phyloP scores from a whole-genome alignment of 2,329 filamentous ascomycete genomes.

The Epicoccum nigrum region DNA sequence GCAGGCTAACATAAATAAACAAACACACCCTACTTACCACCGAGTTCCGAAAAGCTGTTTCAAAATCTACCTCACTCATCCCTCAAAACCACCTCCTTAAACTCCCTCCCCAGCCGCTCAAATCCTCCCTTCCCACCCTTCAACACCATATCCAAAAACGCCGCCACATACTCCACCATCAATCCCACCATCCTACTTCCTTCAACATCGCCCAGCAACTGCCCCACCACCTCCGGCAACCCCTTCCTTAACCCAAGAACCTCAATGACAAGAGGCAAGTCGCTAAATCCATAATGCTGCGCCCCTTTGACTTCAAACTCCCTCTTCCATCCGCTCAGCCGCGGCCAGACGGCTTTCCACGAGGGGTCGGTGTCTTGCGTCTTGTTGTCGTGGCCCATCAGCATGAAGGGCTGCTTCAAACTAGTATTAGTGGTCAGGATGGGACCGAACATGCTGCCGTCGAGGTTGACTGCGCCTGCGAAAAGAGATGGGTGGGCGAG shows the following conservation, averaged over 20 bases:
- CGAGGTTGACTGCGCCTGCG: slow-evolving; percentile 45
- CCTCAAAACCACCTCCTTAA: slow-evolving; percentile 23
- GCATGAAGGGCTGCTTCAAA: slow-evolving; percentile 28
- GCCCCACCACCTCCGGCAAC: slow-evolving; percentile 24
- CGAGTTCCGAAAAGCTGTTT: too few relatives aligned
- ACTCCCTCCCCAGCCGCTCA: slow-evolving; percentile 9
- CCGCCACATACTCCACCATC: slow-evolving; percentile 25
- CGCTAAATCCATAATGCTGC: slow-evolving; percentile 39
- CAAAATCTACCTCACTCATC: neutral
- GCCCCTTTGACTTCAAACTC: slow-evolving; percentile 34
- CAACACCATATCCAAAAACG: slow-evolving; percentile 31
- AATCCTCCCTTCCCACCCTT: slow-evolving; percentile 17
- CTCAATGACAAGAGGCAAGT: slow-evolving; percentile 27
- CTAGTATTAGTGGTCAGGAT: slow-evolving; percentile 19
- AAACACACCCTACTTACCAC: too few relatives aligned
- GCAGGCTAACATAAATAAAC: too few relatives aligned
- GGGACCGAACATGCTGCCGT: slow-evolving; percentile 40
- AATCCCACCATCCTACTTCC: slow-evolving; percentile 28
- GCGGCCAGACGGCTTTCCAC: slow-evolving; percentile 33
- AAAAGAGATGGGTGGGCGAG: slow-evolving; percentile 20
- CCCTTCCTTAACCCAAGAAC: slow-evolving; percentile 24
- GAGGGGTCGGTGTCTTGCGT: slow-evolving; percentile 36
- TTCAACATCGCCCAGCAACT: slow-evolving; percentile 30
- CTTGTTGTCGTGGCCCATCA: slow-evolving; percentile 38
- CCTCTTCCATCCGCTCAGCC: slow-evolving; percentile 33